Evolutionary conservation across 306 rosid genomes (phyloP), one percentile per base, ranked within the genome.

Genomic region (Sicyos edulis): DNA sequence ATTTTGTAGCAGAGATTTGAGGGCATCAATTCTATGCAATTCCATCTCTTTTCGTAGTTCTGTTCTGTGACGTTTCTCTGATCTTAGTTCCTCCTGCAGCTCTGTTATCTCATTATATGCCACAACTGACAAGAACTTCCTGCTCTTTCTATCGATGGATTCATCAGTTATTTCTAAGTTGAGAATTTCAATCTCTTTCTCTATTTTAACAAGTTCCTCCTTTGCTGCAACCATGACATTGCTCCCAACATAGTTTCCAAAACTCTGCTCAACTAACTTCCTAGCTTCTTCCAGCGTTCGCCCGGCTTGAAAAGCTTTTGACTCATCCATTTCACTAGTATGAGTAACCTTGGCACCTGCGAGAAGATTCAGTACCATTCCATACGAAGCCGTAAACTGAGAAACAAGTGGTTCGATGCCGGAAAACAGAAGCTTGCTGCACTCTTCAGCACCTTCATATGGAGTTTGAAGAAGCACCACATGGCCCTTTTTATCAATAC

Each of bases 361-460:
- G 57, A 93, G 97, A 75, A 93, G 98, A 85, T 93, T 93, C 69
- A 93, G 78, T 79, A 90, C 98, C 98, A 93, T 93, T 77, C 98
- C 97, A 81, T 90, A 93, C 7, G 98, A 93, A 62, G 98, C 98
- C 21, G 96, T 86, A 76, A 93, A 93, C 85, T 93, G 98, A 4
- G 98, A 93, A 71, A 90, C 97, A 50, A 90, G 86, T 74, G 97
- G 98, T 82, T 93, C 92, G 15, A 93, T 85, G 77, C 96, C 97
- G 70, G 97, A 50, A 83, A 90, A 93, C 60, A 93, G 90, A 77
- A 93, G 79, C 83, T 93, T 90, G 87, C 93, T 87, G 83, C 97
- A 75, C 79, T 91, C 96, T 83, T 93, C 97, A 79, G 97, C 98
- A 17, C 97, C 97, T 79, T 90, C 96, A 47, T 81, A 79, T 61